Conservation (phyloP, 208 protist species). For the Leishmania tropica region DNA sequence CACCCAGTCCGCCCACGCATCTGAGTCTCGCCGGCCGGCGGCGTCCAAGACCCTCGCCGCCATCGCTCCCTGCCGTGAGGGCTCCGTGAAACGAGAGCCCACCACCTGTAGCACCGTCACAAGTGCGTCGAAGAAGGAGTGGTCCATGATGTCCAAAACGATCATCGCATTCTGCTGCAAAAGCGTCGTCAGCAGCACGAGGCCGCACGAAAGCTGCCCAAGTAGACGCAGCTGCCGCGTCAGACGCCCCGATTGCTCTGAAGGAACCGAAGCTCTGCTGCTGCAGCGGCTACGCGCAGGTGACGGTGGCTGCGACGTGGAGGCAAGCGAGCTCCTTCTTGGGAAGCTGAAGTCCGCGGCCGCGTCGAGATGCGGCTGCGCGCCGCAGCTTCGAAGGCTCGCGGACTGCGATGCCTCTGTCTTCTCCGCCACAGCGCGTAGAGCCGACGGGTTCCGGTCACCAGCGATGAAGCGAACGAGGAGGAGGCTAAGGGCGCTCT, state of each 20-base stretch:
- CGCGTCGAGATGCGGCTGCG: neutral
- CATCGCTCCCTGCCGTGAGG: neutral
- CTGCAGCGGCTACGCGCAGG: neutral
- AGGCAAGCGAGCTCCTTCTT: neutral
- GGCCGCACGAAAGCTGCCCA: slow-evolving; percentile 45
- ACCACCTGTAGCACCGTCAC: slow-evolving; percentile 38
- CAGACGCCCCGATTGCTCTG: neutral
- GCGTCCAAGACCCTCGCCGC: neutral
- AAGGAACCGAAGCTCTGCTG: neutral
- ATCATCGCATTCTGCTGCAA: slow-evolving; percentile 36
- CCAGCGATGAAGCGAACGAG: slow-evolving; percentile 43
- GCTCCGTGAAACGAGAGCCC: slow-evolving; percentile 18
- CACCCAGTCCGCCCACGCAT: slow-evolving; percentile 25
- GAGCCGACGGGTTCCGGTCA: slow-evolving; percentile 3
- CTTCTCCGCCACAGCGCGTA: neutral
- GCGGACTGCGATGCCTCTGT: neutral
- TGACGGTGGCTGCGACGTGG: neutral
- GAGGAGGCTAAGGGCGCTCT: slow-evolving; percentile 33
- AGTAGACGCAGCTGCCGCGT: slow-evolving; percentile 30
- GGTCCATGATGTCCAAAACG: slow-evolving; percentile 56
- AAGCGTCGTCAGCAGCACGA: slow-evolving; percentile 48
- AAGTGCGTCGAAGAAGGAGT: slow-evolving; percentile 58
- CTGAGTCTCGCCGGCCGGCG: neutral
- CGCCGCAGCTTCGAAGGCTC: neutral
- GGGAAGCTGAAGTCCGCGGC: neutral